phyloP scores from a whole-genome alignment of 1,139 yeast genomes.

The Debaryomyces udenii region DNA sequence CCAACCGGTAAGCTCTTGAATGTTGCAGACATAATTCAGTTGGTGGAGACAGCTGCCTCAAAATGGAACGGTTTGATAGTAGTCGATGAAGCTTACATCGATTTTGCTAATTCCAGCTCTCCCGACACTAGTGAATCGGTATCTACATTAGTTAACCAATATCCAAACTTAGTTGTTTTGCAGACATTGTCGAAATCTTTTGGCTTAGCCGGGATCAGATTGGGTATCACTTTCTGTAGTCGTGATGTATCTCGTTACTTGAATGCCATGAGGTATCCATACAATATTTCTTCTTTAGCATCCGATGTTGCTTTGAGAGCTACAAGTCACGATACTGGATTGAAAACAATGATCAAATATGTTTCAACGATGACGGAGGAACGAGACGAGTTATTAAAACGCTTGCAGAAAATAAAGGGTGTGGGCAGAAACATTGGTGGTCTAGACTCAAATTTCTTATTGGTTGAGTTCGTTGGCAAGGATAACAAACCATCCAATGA shows the following conservation, averaged over 20 bases:
- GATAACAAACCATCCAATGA: constrained; percentile 66
- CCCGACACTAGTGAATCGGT: constrained; percentile 51
- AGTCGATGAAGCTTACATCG: constrained; percentile 94
- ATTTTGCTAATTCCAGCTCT: constrained; percentile 54
- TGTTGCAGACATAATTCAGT: constrained; percentile 47
- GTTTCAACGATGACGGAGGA: constrained; percentile 57
- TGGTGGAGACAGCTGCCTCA: constrained; percentile 47
- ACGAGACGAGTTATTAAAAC: constrained; percentile 54
- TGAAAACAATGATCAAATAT: constrained; percentile 58
- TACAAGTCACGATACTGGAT: constrained; percentile 54
- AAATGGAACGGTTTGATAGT: constrained; percentile 80
- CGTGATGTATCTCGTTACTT: constrained; percentile 63
- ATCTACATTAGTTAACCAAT: constrained; percentile 78
- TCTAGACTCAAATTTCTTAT: constrained; percentile 79
- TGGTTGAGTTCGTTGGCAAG: constrained; percentile 68
- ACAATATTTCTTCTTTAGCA: constrained; percentile 85
- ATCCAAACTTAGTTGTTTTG: constrained; percentile 82
- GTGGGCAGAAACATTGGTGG: constrained; percentile 86
- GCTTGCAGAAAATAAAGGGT: constrained; percentile 56
- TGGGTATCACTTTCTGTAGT: constrained; percentile 77
- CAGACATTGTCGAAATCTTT: constrained; percentile 94
- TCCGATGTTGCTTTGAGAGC: constrained; percentile 78
- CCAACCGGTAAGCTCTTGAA: constrained; percentile 80
- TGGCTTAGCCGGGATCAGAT: constrained; percentile 92
- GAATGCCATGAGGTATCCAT: constrained; percentile 94